These are phyloP conservation scores for Backusella psychrophila DNA, from an alignment of 192 early-diverging fungal genomes.

Conservation along the genomic window DNA sequence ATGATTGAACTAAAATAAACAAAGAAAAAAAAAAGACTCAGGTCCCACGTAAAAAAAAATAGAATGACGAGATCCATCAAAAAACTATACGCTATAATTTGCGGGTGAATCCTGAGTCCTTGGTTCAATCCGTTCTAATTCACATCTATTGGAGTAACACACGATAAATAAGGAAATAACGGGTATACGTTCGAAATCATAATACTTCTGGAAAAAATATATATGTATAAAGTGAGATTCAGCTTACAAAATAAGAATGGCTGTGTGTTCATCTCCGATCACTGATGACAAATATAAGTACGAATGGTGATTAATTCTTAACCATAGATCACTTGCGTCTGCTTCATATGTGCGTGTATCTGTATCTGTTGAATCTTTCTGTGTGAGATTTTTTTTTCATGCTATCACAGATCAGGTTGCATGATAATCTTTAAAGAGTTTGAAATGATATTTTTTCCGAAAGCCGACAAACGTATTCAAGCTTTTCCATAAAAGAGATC, in stretches of 20 bases:
- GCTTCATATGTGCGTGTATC: background rate
- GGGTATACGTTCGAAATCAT: background rate
- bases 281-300: background rate
- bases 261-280: background rate
- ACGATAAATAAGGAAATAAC: background rate
- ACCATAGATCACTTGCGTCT: background rate
- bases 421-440: background rate
- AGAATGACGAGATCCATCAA: background rate
- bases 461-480: background rate
- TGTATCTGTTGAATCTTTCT: background rate
- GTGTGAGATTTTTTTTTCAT: background rate
- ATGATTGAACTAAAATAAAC: background rate
- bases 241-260: background rate
- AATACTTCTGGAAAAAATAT: background rate
- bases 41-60: background rate
- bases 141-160: background rate
- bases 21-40: background rate
- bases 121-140: background rate
- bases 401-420: slow-evolving; percentile 1
- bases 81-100: background rate
- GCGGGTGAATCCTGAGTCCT: background rate
- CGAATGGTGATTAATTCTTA: too few species aligned
- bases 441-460: background rate
- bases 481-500: slow-evolving; percentile 1
- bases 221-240: background rate